Evolutionary conservation across 2,329 filamentous ascomycete species (phyloP).

Genomic region (Fusarium paranaense): DNA sequence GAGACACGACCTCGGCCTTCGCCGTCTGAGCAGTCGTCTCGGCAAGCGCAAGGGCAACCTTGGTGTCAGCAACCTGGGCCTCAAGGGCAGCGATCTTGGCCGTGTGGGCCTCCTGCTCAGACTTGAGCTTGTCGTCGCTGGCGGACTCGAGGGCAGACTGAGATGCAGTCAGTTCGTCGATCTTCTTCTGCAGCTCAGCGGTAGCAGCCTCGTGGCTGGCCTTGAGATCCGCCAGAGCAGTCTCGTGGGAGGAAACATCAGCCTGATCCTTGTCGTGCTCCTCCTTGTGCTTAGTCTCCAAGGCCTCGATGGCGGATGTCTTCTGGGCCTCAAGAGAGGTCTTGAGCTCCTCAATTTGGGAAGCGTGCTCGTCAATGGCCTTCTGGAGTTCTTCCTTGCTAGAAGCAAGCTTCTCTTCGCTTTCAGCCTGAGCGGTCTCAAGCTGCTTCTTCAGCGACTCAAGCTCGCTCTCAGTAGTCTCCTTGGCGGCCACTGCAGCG

Average conservation of each 20-base stretch:
- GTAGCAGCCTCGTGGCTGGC: constrained; percentile 60
- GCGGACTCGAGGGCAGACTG: constrained; percentile 59
- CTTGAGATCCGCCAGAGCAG: constrained; percentile 63
- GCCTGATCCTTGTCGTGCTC: constrained; percentile 61
- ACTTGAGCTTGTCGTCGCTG: constrained; percentile 58
- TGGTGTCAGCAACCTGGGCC: constrained; percentile 63
- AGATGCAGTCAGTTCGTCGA: constrained; percentile 64
- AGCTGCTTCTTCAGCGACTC: constrained; percentile 63
- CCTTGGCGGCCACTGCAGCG: constrained; percentile 62
- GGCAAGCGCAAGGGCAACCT: constrained; percentile 59
- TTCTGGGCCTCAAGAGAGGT: constrained; percentile 63
- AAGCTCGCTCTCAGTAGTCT: constrained; percentile 61
- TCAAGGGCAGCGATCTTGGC: constrained; percentile 64
- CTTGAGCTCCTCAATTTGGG: constrained; percentile 64
- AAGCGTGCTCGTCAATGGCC: constrained; percentile 60
- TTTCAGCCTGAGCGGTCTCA: constrained; percentile 53
- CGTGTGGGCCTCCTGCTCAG: constrained; percentile 57
- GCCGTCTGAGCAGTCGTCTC: constrained; percentile 58
- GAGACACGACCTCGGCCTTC: constrained; percentile 58
- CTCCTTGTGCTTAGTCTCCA: constrained; percentile 65
- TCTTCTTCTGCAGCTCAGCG: constrained; percentile 64
- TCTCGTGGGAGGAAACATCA: constrained; percentile 60
- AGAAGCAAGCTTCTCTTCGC: constrained; percentile 49
- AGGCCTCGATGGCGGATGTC: constrained; percentile 57
- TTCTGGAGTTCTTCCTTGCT: constrained; percentile 50